Conservation (phyloP, 2,329 filamentous ascomycete genomes). For the Hymenoscyphus repandus region DNA sequence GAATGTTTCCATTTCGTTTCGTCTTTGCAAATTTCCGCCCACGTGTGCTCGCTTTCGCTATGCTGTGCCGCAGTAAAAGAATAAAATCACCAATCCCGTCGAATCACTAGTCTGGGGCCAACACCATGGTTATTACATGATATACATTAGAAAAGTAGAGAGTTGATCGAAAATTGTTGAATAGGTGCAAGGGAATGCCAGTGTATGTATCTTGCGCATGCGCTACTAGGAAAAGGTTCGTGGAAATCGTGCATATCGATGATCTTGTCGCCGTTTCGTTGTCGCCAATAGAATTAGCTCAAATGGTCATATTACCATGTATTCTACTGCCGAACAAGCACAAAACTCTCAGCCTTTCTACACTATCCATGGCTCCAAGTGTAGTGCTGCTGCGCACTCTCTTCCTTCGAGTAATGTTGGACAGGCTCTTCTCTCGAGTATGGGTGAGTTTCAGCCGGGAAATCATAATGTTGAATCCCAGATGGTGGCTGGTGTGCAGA, state of each 20-base stretch:
- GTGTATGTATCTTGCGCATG: not conserved
- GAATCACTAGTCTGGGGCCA: not conserved
- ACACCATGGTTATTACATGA: conserved; percentile 7
- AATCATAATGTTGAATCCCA: conserved; percentile 24
- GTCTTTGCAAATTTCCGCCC: not conserved
- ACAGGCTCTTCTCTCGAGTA: conserved; percentile 22
- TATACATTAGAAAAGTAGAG: conserved; percentile 1
- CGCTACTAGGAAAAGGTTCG: not conserved
- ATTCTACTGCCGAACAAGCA: not conserved
- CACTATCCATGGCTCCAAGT: conserved; percentile 22
- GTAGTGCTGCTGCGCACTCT: conserved; percentile 23
- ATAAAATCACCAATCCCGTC: not conserved
- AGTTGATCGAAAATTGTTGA: not conserved
- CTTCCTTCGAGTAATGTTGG: conserved; percentile 24
- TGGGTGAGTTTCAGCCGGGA: conserved; percentile 12
- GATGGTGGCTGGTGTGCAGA: conserved; percentile 10
- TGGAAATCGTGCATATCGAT: no score
- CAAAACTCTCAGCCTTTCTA: not conserved
- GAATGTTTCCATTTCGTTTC: not conserved
- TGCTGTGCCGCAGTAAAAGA: not conserved
- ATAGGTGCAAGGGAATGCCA: not conserved
- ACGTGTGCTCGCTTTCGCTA: not conserved
- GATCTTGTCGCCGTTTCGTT: no score
- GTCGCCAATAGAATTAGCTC: not conserved
- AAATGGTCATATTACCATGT: not conserved